Evolutionary conservation across 768 basidiomycete species (phyloP), one percentile per base, ranked within the genome.

Genomic region (Boletus rubescentipes): DNA sequence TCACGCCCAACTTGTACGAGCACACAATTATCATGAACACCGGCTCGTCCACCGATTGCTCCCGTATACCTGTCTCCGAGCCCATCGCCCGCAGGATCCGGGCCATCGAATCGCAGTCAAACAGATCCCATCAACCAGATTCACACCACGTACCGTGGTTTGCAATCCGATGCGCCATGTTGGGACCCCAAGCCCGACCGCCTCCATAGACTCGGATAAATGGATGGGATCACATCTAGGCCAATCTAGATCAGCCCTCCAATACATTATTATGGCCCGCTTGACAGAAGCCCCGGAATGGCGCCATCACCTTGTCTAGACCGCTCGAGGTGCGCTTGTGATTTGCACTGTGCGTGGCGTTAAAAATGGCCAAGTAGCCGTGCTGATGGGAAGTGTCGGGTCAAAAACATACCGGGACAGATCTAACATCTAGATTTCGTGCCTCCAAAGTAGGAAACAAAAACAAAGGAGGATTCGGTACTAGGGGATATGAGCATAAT

Each of bases 241-340:
- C 29, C 12, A 30, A 54, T 53, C 56, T 15, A 47, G 55, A 32
- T 32, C 3, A 20, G 15, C 29, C 2, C 9, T 35, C 35, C 47
- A 43, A 4, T 26, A 26, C 6, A 26, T 6, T 26, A 26, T 30
- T 30, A 18, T 20, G 9, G 9, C 36, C 16, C 9, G 16, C 18
- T 40, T 23, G 57, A 42, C 45, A 50, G 49, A 30, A 49, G 45
- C 48, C 37, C 15, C 32, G n/a, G 32, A 29, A 50, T 45, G 39
- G 2, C 18, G 4, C 14, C 15, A 29, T 31, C 42, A 4, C 37
- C 40, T 15, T 7, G 47, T 46, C 58, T 60, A 21, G 51, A 54
- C 30, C 51, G 52, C 32, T 54, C 57, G 43, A 53, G 35, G 18
- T 31, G 43, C 18, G 15, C 14, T 43, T 36, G 45, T 45, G 34